phyloP scores from a whole-genome alignment of 208 protist genomes.

The Trypanosoma conorhini region DNA sequence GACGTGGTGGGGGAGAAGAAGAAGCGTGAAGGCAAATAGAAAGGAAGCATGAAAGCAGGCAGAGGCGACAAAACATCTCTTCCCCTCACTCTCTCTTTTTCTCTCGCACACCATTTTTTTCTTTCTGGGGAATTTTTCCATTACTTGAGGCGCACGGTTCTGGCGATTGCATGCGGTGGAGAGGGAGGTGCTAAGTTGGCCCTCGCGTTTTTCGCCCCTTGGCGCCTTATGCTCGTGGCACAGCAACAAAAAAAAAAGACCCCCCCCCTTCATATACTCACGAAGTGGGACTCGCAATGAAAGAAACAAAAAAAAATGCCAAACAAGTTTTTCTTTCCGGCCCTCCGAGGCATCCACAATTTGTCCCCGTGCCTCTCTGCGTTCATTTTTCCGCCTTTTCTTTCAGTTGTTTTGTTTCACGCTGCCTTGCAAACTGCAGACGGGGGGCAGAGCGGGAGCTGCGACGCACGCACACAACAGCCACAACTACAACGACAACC shows the following conservation, averaged over 20 bases:
- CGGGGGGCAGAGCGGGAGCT: neutral
- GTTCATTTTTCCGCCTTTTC: neutral
- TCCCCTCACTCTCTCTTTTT: neutral
- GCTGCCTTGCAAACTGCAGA: neutral
- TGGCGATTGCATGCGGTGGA: neutral
- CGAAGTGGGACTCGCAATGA: neutral
- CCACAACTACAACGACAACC: neutral
- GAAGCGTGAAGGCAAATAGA: neutral
- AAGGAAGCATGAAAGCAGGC: neutral
- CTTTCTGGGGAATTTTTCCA: neutral
- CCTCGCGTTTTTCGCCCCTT: neutral
- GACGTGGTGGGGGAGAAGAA: constrained; percentile 3
- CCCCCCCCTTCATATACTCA: neutral
- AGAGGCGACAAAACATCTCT: neutral
- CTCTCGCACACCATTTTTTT: neutral
- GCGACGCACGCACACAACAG: neutral
- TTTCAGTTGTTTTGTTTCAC: neutral
- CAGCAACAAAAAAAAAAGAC: neutral
- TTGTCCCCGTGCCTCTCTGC: neutral
- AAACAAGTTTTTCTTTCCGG: neutral
- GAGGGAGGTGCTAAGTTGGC: neutral
- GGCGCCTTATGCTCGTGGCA: neutral
- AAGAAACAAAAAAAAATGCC: neutral
- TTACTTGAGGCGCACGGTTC: neutral
- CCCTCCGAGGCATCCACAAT: neutral